Evolutionary conservation across 768 basidiomycete genomes (phyloP).

Genomic region (Tylopilus balloui): DNA sequence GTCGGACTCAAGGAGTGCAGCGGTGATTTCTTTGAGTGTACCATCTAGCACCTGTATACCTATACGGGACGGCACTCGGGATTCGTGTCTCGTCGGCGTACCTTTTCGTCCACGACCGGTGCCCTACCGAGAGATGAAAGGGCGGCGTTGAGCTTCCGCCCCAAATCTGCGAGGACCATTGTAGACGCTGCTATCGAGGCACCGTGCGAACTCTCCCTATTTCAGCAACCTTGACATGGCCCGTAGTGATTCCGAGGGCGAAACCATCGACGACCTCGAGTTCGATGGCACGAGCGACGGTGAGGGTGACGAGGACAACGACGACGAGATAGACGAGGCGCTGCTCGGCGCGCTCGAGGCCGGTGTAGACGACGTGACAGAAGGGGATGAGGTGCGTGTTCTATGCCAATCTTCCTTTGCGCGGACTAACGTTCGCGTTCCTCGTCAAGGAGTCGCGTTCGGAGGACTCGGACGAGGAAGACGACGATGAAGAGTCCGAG

Average conservation of each 20-base stretch:
- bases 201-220: slow-evolving; percentile 29
- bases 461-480: slow-evolving; percentile 58
- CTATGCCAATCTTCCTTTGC: background rate
- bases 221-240: slow-evolving; percentile 35
- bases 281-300: slow-evolving; percentile 45
- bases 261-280: slow-evolving; percentile 55
- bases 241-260: slow-evolving; percentile 61
- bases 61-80: slow-evolving; percentile 2
- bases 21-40: slow-evolving; percentile 90
- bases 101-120: slow-evolving; percentile 89
- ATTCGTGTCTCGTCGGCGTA: slow-evolving; percentile 27
- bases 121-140: slow-evolving; percentile 84
- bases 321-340: slow-evolving; percentile 55
- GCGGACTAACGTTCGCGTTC: slow-evolving; percentile 3
- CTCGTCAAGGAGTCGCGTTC: slow-evolving; percentile 49
- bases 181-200: slow-evolving; percentile 22
- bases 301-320: slow-evolving; percentile 44
- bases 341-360: slow-evolving; percentile 55
- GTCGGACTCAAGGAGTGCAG: slow-evolving; percentile 92
- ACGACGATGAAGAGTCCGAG: slow-evolving; percentile 47
- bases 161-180: slow-evolving; percentile 97
- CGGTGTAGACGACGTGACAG: slow-evolving; percentile 59
- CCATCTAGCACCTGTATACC: slow-evolving; percentile 79
- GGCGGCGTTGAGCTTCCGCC: slow-evolving; percentile 89
- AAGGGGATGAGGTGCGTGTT: slow-evolving; percentile 63